Evolutionary conservation across 2,329 filamentous ascomycete species (phyloP).

Genomic region (Metarhizium humberi): DNA sequence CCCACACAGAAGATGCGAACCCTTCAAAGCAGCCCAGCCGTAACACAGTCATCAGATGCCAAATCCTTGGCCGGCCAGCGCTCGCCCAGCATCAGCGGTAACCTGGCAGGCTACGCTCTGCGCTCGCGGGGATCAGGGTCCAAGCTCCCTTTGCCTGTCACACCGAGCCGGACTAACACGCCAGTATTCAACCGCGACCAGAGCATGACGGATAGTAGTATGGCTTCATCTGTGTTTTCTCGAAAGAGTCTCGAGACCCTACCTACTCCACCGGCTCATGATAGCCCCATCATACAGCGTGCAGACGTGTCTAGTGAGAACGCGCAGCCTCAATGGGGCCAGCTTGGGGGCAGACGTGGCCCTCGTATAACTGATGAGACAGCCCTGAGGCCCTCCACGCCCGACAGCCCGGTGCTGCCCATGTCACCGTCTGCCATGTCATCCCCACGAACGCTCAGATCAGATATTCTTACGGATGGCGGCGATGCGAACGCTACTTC

Average conservation of each 20-base stretch:
- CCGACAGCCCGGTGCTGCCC: slow-evolving; percentile 15
- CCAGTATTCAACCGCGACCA: slow-evolving; percentile 25
- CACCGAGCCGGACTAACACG: slow-evolving; percentile 26
- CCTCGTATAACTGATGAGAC: background rate
- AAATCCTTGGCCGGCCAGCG: slow-evolving; percentile 6
- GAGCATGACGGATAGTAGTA: slow-evolving; percentile 33
- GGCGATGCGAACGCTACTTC: slow-evolving; percentile 10
- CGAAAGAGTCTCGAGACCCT: slow-evolving; percentile 24
- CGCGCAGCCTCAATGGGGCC: slow-evolving; percentile 14
- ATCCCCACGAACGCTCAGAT: slow-evolving; percentile 17
- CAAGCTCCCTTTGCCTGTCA: slow-evolving; percentile 28
- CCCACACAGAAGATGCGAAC: background rate
- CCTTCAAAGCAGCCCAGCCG: background rate
- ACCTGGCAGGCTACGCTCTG: slow-evolving; percentile 17
- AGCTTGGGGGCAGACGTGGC: slow-evolving; percentile 10
- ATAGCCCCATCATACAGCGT: slow-evolving; percentile 19
- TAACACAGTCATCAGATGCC: background rate
- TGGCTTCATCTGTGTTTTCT: slow-evolving; percentile 32
- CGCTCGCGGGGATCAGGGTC: slow-evolving; percentile 28
- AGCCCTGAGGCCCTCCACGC: slow-evolving; percentile 7
- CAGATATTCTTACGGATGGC: slow-evolving; percentile 5
- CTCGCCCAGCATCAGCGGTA: slow-evolving; percentile 16
- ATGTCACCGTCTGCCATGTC: slow-evolving; percentile 21
- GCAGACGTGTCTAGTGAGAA: slow-evolving; percentile 5
- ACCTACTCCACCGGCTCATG: slow-evolving; percentile 19